Evolutionary conservation across 345 rosid genomes (phyloP).

Genomic region (Gossypium raimondii): DNA sequence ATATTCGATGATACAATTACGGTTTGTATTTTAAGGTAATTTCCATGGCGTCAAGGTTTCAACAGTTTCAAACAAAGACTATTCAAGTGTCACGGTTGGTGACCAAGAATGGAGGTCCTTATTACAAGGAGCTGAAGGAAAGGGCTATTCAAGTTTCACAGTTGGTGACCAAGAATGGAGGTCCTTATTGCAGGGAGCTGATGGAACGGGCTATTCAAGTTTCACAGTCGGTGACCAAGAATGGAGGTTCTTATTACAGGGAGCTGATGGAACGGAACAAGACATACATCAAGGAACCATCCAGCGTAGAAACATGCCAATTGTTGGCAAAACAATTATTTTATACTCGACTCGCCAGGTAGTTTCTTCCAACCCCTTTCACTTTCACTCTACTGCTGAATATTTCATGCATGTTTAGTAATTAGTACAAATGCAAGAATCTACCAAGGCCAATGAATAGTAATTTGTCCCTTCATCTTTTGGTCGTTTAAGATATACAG

Average conservation of each 20-base stretch:
- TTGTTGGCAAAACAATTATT: constrained; percentile 9
- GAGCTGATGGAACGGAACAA: background rate
- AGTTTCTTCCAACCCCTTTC: background rate
- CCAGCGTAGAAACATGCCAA: background rate
- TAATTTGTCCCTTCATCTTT: too few relatives aligned
- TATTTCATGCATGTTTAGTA: too few relatives aligned
- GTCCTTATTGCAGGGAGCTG: constrained; percentile 26
- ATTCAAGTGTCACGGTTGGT: constrained; percentile 28
- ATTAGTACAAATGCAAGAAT: too few relatives aligned
- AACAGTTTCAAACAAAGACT: constrained; percentile 35
- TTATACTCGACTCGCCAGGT: background rate
- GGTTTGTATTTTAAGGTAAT: background rate
- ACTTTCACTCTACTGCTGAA: too few relatives aligned
- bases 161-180: constrained; percentile 37
- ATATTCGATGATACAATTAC: background rate
- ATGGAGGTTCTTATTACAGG: constrained; percentile 37
- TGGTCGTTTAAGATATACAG: too few relatives aligned
- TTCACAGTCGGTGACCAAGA: constrained; percentile 29
- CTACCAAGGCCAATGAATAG: too few relatives aligned
- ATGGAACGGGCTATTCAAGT: constrained; percentile 27
- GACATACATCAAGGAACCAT: background rate
- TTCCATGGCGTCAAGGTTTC: constrained; percentile 38
- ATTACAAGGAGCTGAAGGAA: constrained; percentile 18
- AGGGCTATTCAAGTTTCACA: constrained; percentile 31
- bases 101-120: constrained; percentile 39